Percentiles rank a stretch among this genome's conserved stretches.
Evolutionary conservation across 768 basidiomycete species (phyloP).

Genomic region (Russula emetica): DNA sequence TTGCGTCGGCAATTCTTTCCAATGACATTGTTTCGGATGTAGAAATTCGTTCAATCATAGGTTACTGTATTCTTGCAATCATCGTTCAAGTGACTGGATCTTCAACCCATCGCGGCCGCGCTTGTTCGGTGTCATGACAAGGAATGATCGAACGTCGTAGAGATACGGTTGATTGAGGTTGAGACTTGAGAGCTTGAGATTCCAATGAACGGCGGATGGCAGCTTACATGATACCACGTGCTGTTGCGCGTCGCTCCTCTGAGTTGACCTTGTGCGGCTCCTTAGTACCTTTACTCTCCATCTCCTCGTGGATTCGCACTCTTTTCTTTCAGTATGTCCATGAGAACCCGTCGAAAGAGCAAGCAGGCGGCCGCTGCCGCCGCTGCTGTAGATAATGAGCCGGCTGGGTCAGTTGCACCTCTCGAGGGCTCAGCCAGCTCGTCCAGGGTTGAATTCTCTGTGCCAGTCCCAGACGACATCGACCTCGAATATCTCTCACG

Average conservation of each 20-base stretch:
- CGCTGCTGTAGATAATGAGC: slow-evolving; percentile 28
- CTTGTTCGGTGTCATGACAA: background rate
- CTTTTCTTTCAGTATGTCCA: slow-evolving; percentile 38
- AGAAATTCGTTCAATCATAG: background rate
- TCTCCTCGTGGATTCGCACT: background rate
- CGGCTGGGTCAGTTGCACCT: slow-evolving; percentile 35
- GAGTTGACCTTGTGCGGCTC: background rate
- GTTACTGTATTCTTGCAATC: background rate
- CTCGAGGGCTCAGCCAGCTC: slow-evolving; percentile 35
- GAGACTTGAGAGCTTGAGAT: no score
- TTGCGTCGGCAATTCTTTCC: background rate
- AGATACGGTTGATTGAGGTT: no score
- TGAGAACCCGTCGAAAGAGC: slow-evolving; percentile 58
- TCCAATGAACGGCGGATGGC: no score
- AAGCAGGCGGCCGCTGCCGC: slow-evolving; percentile 46
- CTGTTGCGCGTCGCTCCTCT: background rate
- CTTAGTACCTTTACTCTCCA: background rate
- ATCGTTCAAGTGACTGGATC: background rate
- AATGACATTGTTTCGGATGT: background rate
- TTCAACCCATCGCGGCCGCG: background rate
- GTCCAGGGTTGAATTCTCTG: slow-evolving; percentile 37
- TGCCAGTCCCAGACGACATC: slow-evolving; percentile 63
- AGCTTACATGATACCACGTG: slow-evolving; percentile 3
- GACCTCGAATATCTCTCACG: slow-evolving; percentile 55
- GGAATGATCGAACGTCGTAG: background rate